These are phyloP conservation scores for Kwoniella newhampshirensis DNA, from an alignment of 768 basidiomycete genomes.

Conservation along the genomic window DNA sequence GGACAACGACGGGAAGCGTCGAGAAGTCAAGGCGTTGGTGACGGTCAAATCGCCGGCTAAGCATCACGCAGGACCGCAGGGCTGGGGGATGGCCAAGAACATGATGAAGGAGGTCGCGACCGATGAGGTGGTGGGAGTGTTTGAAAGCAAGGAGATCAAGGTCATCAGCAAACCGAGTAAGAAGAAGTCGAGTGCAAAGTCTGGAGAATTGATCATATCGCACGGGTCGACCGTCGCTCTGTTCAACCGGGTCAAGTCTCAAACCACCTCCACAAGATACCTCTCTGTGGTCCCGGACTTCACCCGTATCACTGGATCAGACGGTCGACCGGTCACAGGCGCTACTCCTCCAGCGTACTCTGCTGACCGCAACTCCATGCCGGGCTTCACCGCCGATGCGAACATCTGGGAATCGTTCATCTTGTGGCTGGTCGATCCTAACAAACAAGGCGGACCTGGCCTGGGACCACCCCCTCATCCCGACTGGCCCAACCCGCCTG, in stretches of 20 bases:
- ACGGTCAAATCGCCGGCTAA: conserved; percentile 50
- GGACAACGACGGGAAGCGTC: conserved; percentile 91
- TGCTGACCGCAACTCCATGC: conserved; percentile 66
- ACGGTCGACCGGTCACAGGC: conserved; percentile 81
- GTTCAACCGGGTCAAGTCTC: conserved; percentile 92
- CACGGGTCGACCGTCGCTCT: conserved; percentile 93
- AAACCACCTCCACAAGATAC: conserved; percentile 93
- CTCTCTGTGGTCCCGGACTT: conserved; percentile 92
- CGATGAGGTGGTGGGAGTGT: conserved; percentile 79
- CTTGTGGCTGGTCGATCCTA: conserved; percentile 95
- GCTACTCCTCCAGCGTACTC: conserved; percentile 67
- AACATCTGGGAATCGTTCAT: conserved; percentile 65
- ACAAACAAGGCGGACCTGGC: conserved; percentile 70
- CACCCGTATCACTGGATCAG: conserved; percentile 88
- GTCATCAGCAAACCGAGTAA: conserved; percentile 98
- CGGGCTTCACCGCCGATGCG: conserved; percentile 40
- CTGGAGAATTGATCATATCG: conserved; percentile 86
- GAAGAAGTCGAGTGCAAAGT: conserved; percentile 91
- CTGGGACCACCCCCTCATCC: conserved; percentile 79
- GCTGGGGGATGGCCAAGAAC: conserved; percentile 58
- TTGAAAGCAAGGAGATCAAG: conserved; percentile 92
- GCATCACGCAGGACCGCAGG: conserved; percentile 57
- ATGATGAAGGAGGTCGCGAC: conserved; percentile 64
- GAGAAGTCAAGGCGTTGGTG: conserved; percentile 89
- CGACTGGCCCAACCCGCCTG: conserved; percentile 89